These are phyloP conservation scores for Scopulariopsis brevicaulis DNA, from an alignment of 2,329 filamentous ascomycete species.

Conservation along the genomic window DNA sequence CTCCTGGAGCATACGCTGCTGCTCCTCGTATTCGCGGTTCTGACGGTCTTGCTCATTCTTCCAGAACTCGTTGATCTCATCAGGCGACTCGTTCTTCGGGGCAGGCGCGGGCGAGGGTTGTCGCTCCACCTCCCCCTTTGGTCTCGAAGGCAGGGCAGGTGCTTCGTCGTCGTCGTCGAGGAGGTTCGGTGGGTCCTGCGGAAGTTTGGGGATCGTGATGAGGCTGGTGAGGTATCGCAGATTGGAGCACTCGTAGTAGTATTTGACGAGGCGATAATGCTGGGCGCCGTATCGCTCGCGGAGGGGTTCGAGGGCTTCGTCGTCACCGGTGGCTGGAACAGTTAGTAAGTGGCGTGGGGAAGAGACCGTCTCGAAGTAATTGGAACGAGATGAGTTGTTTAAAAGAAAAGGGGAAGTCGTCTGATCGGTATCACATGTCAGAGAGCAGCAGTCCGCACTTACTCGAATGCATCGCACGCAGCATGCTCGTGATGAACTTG, in stretches of 20 bases:
- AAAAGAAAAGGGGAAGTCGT: too few relatives aligned
- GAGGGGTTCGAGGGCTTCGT: constrained; percentile 82
- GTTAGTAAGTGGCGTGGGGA: background rate
- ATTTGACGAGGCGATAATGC: constrained; percentile 91
- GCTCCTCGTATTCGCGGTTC: constrained; percentile 89
- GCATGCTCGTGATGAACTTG: constrained; percentile 99
- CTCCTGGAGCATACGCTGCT: constrained; percentile 79
- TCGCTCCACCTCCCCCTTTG: constrained; percentile 60
- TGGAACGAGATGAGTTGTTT: background rate
- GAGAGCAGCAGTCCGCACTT: constrained; percentile 21
- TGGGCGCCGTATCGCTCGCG: constrained; percentile 87
- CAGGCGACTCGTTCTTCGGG: constrained; percentile 64
- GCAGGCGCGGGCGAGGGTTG: constrained; percentile 58
- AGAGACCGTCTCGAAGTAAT: background rate
- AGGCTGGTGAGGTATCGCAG: constrained; percentile 91
- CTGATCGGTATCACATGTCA: background rate
- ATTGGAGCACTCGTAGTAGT: constrained; percentile 99
- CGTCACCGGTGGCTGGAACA: constrained; percentile 68
- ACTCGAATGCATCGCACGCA: constrained; percentile 95
- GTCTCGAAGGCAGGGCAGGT: constrained; percentile 72
- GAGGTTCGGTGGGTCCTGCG: constrained; percentile 85
- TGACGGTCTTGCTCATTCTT: constrained; percentile 83
- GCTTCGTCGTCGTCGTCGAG: constrained; percentile 75
- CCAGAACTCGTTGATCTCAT: constrained; percentile 97
- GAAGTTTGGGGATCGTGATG: constrained; percentile 91